Evolutionary conservation across 305 asterid genomes (phyloP).

Genomic region (Nicotiana rustica): DNA sequence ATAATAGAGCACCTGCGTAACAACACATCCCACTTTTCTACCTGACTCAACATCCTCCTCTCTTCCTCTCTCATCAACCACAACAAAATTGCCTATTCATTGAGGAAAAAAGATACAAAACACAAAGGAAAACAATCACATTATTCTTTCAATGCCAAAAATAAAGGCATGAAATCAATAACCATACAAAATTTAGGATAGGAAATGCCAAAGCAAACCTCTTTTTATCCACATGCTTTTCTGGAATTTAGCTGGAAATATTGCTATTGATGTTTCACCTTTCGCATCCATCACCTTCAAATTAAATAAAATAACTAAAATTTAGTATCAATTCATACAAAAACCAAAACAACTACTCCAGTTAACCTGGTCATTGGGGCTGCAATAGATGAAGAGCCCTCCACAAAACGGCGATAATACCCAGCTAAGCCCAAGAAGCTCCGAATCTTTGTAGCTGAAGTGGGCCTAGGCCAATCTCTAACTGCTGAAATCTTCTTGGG

Average conservation of each 20-base stretch:
- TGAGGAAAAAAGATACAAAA: background rate
- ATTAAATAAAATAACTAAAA: background rate
- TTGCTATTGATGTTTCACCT: conserved; percentile 65
- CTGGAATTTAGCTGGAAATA: conserved; percentile 84
- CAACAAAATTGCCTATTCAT: conserved; percentile 67
- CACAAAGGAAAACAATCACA: too few species aligned
- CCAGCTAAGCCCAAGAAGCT: too few species aligned
- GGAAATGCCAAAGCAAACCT: conserved; percentile 45
- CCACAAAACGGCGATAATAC: too few species aligned
- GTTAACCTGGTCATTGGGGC: too few species aligned
- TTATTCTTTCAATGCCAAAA: too few species aligned
- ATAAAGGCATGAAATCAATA: background rate
- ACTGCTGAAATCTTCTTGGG: too few species aligned
- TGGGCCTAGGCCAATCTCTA: too few species aligned
- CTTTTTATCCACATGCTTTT: conserved; percentile 88
- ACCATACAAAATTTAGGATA: background rate
- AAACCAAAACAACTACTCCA: background rate
- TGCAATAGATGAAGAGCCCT: too few species aligned
- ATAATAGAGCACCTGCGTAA: conserved; percentile 71
- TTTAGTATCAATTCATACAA: background rate
- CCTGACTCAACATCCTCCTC: conserved; percentile 76
- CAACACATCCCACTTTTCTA: conserved; percentile 76
- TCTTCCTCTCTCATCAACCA: conserved; percentile 80
- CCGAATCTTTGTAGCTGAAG: too few species aligned
- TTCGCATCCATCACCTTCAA: conserved; percentile 73